phyloP scores from a whole-genome alignment of 2,329 filamentous ascomycete genomes.

The Grosmannia clavigera region DNA sequence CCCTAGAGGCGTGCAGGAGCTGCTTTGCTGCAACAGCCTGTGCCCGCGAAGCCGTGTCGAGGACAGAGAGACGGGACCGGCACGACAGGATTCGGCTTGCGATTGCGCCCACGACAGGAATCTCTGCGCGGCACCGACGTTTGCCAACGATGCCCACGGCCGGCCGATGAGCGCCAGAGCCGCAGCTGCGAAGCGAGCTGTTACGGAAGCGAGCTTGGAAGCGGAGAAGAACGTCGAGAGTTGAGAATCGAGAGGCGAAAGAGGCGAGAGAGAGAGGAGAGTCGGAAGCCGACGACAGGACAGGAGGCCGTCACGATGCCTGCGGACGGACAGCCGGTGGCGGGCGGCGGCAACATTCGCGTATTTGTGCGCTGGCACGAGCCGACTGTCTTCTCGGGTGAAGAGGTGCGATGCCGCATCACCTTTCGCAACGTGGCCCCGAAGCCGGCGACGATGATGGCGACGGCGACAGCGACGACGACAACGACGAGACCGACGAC shows the following conservation, averaged over 20 bases:
- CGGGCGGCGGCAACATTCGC: conserved; percentile 52
- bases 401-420: conserved; percentile 90
- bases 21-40: too few relatives aligned
- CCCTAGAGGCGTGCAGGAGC: too few relatives aligned
- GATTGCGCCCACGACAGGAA: neutral
- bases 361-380: conserved; percentile 94
- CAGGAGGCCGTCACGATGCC: neutral
- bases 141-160: conserved; percentile 1
- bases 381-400: conserved; percentile 88
- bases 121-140: neutral
- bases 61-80: too few relatives aligned
- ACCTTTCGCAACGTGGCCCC: conserved; percentile 78
- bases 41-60: too few relatives aligned
- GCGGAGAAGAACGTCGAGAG: too few relatives aligned
- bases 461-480: conserved; percentile 12
- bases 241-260: too few relatives aligned
- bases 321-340: neutral
- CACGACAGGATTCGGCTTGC: too few relatives aligned
- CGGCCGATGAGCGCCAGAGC: conserved; percentile 6
- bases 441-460: conserved; percentile 5
- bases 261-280: too few relatives aligned
- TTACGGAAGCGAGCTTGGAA: too few relatives aligned
- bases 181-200: too few relatives aligned
- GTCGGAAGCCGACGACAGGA: too few relatives aligned
- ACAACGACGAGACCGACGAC: neutral